Evolutionary conservation across 1,139 yeast species (phyloP).

Genomic region (Torulaspora pretoriensis): DNA sequence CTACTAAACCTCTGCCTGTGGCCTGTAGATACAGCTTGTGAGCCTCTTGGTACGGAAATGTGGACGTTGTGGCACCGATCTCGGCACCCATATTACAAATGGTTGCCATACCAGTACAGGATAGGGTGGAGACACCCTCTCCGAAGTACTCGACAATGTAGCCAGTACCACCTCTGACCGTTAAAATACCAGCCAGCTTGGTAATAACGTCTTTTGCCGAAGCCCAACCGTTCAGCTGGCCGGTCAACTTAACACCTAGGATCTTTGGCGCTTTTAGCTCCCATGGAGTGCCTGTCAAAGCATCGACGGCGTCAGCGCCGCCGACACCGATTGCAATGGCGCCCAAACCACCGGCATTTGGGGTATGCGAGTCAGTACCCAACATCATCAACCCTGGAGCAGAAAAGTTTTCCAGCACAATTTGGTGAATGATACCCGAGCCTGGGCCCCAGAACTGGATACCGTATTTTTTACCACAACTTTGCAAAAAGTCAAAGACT

Average conservation of each 20-base stretch:
- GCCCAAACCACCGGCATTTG: conserved; percentile 97
- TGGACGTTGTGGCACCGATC: conserved; percentile 95
- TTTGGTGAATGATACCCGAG: conserved; percentile 96
- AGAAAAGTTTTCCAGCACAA: conserved; percentile 89
- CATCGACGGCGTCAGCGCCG: conserved; percentile 99
- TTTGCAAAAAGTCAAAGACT: conserved; percentile 86
- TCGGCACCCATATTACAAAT: conserved; percentile 99
- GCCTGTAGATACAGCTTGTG: conserved; percentile 76
- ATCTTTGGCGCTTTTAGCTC: conserved; percentile 95
- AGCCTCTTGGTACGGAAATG: conserved; percentile 91
- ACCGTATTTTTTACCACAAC: conserved; percentile 89
- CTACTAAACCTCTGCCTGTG: conserved; percentile 78
- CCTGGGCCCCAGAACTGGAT: conserved; percentile 99
- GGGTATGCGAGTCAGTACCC: conserved; percentile 97
- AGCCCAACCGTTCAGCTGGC: conserved; percentile 83
- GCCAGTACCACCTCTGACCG: conserved; percentile 98
- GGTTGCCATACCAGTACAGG: conserved; percentile 99
- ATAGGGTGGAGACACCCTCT: conserved; percentile 77
- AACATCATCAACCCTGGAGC: conserved; percentile 95
- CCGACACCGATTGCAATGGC: conserved; percentile 98
- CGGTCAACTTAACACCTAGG: conserved; percentile 87
- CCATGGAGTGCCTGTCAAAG: conserved; percentile 97
- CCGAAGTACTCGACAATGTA: conserved; percentile 94
- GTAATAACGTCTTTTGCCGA: conserved; percentile 96
- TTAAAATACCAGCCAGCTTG: conserved; percentile 78